Base-by-base conservation (phyloP, 108 stramenopile genomes). In the Nitzschia inconspicua region DNA sequence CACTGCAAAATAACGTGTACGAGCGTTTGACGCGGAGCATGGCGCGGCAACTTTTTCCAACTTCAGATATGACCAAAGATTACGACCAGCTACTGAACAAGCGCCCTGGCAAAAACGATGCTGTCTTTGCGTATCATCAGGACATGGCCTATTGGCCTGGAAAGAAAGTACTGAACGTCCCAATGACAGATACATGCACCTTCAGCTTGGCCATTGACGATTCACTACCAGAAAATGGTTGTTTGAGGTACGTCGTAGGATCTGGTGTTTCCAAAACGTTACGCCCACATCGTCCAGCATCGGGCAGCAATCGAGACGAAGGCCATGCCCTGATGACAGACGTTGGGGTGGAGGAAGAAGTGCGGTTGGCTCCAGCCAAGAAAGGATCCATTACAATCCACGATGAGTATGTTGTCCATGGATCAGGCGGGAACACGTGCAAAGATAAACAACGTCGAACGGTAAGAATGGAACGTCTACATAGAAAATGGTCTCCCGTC, bases 391-490 rank as follows among this genome's bases (percentile, higher is more conserved):
- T 82, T 14, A 82, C 84, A 3, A 61, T 85, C 26, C 84, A 85
- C 34, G 80, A 85, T 41, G 84, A 85, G 35, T 82, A 42, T 3
- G 76, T 85, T 26, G 75, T 85, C 0, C 84, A 85, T 60, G 84
- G 84, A 11, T 70, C 66, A 0, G 50, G 72, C 30, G 84, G 84
- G 5, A 85, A 85, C 54, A 57, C 35, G 14, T 62, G 63, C 43
- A 31, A 37, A 14, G 73, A 73, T 61, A 29, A 47, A 25, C 62
- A 75, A 48, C 66, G 84, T 1, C 44, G 78, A 35, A 85, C 84
- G n/a, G n/a, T n/a, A n/a, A n/a, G n/a, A n/a, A n/a, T n/a, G n/a
- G 0, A n/a, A n/a, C n/a, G n/a, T n/a, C n/a, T n/a, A n/a, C n/a
- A n/a, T n/a, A n/a, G n/a, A n/a, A n/a, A n/a, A n/a, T n/a, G n/a